These are phyloP conservation scores for Heteromeles arbutifolia DNA, from an alignment of 306 rosid genomes.

Conservation along the genomic window DNA sequence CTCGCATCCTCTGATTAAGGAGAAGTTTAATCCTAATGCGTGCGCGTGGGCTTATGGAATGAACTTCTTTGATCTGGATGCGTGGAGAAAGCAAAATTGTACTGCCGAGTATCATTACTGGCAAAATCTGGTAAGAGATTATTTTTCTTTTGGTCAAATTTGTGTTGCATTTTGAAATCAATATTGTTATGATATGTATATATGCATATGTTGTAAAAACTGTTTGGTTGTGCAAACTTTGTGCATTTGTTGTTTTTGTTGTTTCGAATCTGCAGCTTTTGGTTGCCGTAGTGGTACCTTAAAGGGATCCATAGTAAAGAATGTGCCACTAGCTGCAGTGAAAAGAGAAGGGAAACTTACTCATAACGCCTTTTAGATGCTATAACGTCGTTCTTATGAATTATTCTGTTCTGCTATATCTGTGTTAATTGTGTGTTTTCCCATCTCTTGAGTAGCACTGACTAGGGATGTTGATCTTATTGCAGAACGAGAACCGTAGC, in stretches of 20 bases:
- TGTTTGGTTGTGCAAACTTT: neutral
- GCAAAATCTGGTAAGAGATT: constrained; percentile 69
- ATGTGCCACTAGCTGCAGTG: neutral
- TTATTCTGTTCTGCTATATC: neutral
- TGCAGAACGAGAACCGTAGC: constrained; percentile 79
- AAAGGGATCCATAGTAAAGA: neutral
- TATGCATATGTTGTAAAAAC: neutral
- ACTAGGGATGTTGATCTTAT: constrained; percentile 12
- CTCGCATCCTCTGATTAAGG: constrained; percentile 80
- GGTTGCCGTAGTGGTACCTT: neutral
- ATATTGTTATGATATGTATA: neutral
- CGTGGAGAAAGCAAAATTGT: constrained; percentile 81
- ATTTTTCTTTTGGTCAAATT: neutral
- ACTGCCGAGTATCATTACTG: constrained; percentile 84
- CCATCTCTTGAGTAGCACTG: neutral
- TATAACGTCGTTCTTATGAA: neutral
- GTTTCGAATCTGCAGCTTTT: neutral
- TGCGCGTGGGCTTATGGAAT: constrained; percentile 94
- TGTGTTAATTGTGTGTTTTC: neutral
- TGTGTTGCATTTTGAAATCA: neutral
- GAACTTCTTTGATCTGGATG: constrained; percentile 88
- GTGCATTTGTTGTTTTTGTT: neutral
- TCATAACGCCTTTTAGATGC: neutral
- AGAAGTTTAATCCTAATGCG: constrained; percentile 68
- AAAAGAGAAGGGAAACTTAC: neutral